Conservation (phyloP, 768 basidiomycete species). For the Russula virescens region DNA sequence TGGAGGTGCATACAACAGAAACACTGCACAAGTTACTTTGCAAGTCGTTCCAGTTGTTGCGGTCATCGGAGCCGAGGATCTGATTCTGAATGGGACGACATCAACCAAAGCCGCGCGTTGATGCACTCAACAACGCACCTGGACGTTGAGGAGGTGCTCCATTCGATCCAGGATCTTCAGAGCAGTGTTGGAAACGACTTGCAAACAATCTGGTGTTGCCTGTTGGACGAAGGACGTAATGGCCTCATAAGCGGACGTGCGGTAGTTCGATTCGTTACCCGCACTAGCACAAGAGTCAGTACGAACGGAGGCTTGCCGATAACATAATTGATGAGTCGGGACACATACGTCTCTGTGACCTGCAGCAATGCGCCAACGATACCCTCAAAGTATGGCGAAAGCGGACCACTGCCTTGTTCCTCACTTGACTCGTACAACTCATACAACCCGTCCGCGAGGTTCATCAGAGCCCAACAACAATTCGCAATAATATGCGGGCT, state of each 20-base stretch:
- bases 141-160: conserved; percentile 80
- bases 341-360: conserved; percentile 76
- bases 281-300: conserved; percentile 40
- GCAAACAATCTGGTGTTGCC: conserved; percentile 70
- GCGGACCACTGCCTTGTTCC: conserved; percentile 49
- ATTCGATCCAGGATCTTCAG: conserved; percentile 82
- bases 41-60: conserved; percentile 98
- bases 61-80: conserved; percentile 90
- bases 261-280: conserved; percentile 85
- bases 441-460: conserved; percentile 85
- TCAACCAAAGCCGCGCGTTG: not conserved
- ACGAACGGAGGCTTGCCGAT: not conserved
- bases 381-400: conserved; percentile 87
- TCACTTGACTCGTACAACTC: conserved; percentile 59
- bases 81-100: conserved; percentile 54
- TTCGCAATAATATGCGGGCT: conserved; percentile 84
- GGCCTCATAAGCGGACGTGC: conserved; percentile 95
- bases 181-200: conserved; percentile 76
- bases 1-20: conserved; percentile 56
- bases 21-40: conserved; percentile 94
- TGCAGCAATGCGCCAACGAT: conserved; percentile 78
- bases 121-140: conserved; percentile 42
- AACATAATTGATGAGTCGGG: not conserved
- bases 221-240: conserved; percentile 83
- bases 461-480: conserved; percentile 96